phyloP scores from a whole-genome alignment of 2,329 filamentous ascomycete species.

The Colletotrichum sp. region DNA sequence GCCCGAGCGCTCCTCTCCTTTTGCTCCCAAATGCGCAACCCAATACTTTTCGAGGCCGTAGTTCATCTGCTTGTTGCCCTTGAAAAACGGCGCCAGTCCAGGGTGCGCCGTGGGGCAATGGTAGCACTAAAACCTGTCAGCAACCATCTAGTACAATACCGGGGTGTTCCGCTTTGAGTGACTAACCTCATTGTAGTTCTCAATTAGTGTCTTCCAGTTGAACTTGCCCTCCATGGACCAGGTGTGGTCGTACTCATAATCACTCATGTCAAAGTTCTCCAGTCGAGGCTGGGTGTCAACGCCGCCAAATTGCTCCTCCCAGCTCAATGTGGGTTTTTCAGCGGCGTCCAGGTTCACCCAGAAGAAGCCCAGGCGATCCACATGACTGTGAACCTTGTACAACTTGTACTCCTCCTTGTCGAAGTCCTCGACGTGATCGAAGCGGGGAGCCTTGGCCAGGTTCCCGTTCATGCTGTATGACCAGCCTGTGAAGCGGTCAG shows the following conservation, averaged over 20 bases:
- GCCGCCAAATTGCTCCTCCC: constrained; percentile 43
- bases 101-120: neutral
- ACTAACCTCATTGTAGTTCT: constrained; percentile 50
- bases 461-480: constrained; percentile 48
- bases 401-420: constrained; percentile 49
- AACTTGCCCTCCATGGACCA: constrained; percentile 36
- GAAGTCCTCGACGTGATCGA: constrained; percentile 42
- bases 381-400: constrained; percentile 48
- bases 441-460: constrained; percentile 47
- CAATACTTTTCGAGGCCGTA: constrained; percentile 37
- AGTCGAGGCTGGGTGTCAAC: constrained; percentile 26
- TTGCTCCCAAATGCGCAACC: neutral
- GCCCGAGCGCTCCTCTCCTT: constrained; percentile 25
- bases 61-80: neutral
- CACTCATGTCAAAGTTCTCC: constrained; percentile 25
- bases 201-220: constrained; percentile 45
- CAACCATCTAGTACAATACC: neutral
- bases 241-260: constrained; percentile 31
- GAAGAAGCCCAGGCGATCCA: constrained; percentile 50
- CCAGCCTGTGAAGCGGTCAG: constrained; percentile 35
- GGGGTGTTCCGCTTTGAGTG: constrained; percentile 26
- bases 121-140: fast-evolving
- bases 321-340: constrained; percentile 39
- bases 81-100: neutral
- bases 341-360: constrained; percentile 53